Evolutionary conservation across 2,329 filamentous ascomycete genomes (phyloP).

Genomic region (Chaetomium sp.): DNA sequence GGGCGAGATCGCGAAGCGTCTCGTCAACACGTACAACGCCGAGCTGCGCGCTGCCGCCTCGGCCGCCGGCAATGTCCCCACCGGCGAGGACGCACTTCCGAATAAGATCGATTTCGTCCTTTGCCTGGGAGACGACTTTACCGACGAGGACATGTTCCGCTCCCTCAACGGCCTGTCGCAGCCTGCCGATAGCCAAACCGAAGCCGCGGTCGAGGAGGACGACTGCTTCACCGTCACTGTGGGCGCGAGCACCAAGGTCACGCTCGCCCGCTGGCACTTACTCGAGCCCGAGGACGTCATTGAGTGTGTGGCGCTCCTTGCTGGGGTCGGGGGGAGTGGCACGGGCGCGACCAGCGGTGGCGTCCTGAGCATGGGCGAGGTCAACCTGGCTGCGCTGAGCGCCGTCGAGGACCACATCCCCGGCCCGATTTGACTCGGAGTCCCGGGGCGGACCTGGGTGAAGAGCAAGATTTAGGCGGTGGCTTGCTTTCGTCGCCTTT

Average conservation of each 20-base stretch:
- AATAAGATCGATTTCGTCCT: conserved; percentile 79
- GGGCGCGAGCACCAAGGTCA: conserved; percentile 88
- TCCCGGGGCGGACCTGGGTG: neutral
- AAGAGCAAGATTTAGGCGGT: conserved; percentile 18
- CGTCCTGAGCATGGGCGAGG: conserved; percentile 50
- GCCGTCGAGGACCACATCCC: conserved; percentile 54
- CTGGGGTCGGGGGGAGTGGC: conserved; percentile 45
- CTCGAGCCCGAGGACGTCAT: conserved; percentile 88
- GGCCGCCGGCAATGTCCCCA: conserved; percentile 4
- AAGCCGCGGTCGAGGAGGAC: conserved; percentile 56
- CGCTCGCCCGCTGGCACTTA: conserved; percentile 85
- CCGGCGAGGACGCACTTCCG: conserved; percentile 39
- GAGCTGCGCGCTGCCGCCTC: conserved; percentile 33
- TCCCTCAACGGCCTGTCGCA: conserved; percentile 65
- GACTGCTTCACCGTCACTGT: conserved; percentile 90
- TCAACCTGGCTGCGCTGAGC: conserved; percentile 59
- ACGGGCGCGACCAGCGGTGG: conserved; percentile 39
- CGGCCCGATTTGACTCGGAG: neutral
- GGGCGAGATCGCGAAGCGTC: conserved; percentile 85
- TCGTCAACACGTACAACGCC: conserved; percentile 72
- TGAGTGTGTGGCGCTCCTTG: conserved; percentile 61
- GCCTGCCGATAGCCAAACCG: conserved; percentile 30
- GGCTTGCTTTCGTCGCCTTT: neutral
- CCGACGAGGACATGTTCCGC: conserved; percentile 96
- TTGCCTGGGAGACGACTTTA: conserved; percentile 93